Evolutionary conservation across 2,329 filamentous ascomycete species (phyloP), one percentile per base, ranked within the genome.

Genomic region (Boeremia exigua): DNA sequence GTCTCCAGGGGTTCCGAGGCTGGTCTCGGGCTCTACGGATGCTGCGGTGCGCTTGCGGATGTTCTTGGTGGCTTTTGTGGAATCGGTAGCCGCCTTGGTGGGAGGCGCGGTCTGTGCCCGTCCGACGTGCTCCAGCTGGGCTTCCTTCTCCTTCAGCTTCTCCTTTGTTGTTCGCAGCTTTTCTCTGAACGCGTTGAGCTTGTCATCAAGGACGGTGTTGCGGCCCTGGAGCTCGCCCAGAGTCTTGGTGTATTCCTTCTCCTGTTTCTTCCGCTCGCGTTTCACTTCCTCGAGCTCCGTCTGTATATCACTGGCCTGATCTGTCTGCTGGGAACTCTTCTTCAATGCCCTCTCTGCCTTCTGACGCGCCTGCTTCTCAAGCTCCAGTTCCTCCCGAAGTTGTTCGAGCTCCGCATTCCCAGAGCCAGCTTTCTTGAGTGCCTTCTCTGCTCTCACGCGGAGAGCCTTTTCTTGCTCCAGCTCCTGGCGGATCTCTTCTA

Each of bases 91-190:
- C 1, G 65, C 58, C 45, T 67, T 72, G 4, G 61, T 56, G 12
- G 70, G 65, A 15, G 71, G 71, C 43, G 72, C 67, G n/a, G 69
- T 72, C 50, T 81, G 78, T 6, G 77, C 75, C 32, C 78, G 72
- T 37, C 80, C 76, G 9, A 73, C 71, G 23, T 76, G 73, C 40
- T 81, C 77, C 48, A 82, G 74, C 58, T 81, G 81, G 36, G 73
- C 75, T 60, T 87, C 82, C 33, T 80, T 80, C 68, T 88, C 84
- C 70, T 91, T 92, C 25, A 95, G 82, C 68, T 91, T 87, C 29
- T 89, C 86, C 58, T 92, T 91, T 0, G 86, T 83, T 9, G 84
- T 81, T 48, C 85, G 86, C 17, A 94, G 77, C 73, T 92, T 93
- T 51, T 82, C 82, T 67, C 87, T 86, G 69, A 91, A 83, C 17